A percentile compares a stretch with the other conserved stretches of the same genome.
phyloP scores from a whole-genome alignment of 2,329 filamentous ascomycete species.

The Colletotrichum cuscutae region DNA sequence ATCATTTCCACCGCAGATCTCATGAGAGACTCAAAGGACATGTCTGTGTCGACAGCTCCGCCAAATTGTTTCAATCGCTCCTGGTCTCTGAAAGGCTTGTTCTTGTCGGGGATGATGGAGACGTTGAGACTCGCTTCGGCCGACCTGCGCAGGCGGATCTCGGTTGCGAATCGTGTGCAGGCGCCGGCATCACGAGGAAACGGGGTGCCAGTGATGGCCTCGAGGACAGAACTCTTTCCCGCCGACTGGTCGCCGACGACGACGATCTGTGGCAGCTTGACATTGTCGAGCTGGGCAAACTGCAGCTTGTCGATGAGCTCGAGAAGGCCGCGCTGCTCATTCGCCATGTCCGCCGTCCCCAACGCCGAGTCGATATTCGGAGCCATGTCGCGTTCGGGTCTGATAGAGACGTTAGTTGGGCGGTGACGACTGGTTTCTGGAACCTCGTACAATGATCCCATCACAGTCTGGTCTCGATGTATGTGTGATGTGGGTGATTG shows the following conservation, averaged over 20 bases:
- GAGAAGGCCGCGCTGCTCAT: slow-evolving; percentile 66
- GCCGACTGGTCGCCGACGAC: slow-evolving; percentile 73
- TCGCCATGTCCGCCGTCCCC: slow-evolving; percentile 59
- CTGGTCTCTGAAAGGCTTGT: slow-evolving; percentile 58
- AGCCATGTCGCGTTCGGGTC: slow-evolving; percentile 43
- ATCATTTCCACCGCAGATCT: slow-evolving; percentile 61
- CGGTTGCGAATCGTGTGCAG: slow-evolving; percentile 71
- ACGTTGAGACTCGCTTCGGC: slow-evolving; percentile 57
- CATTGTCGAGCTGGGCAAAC: slow-evolving; percentile 61
- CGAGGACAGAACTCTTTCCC: slow-evolving; percentile 72
- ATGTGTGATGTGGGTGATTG: neutral
- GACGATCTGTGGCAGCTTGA: slow-evolving; percentile 69
- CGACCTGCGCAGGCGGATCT: slow-evolving; percentile 64
- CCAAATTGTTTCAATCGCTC: slow-evolving; percentile 58
- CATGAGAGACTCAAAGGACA: slow-evolving; percentile 62
- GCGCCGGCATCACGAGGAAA: slow-evolving; percentile 70
- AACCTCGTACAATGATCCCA: slow-evolving; percentile 34
- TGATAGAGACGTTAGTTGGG: slow-evolving; percentile 29
- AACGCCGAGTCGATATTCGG: slow-evolving; percentile 59
- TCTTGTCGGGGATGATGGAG: slow-evolving; percentile 65
- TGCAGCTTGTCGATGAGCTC: slow-evolving; percentile 68
- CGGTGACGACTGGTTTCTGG: slow-evolving; percentile 25
- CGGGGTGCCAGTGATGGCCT: slow-evolving; percentile 70
- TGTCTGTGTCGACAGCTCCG: slow-evolving; percentile 54
- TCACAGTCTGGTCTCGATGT: slow-evolving; percentile 11